Evolutionary conservation across 23 red algal genomes (phyloP).

Genomic region (Gracilaria gracilis): DNA sequence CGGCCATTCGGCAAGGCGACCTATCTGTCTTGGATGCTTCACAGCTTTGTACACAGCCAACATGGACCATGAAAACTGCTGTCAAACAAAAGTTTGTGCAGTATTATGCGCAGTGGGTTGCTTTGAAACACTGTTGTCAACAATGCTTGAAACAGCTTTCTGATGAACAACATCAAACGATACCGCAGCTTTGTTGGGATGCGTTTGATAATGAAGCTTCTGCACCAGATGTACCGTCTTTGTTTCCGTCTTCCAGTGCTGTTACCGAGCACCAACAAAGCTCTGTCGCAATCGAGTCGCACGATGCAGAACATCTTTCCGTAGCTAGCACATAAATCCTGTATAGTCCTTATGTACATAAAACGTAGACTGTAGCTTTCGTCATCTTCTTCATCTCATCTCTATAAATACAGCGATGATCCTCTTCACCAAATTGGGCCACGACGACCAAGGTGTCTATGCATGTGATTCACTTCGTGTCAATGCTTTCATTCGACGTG

Average conservation of each 20-base stretch:
- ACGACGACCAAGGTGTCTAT: no score
- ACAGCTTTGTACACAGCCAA: no score
- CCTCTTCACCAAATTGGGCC: no score
- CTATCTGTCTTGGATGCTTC: neutral
- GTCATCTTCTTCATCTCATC: neutral
- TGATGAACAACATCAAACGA: neutral
- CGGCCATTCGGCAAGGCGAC: neutral
- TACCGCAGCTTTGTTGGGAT: neutral
- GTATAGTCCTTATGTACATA: constrained; percentile 2
- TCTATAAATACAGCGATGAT: no score
- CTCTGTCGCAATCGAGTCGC: neutral
- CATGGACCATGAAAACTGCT: constrained; percentile 32
- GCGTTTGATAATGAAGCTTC: neutral
- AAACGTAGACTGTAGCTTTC: neutral
- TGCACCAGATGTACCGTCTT: neutral
- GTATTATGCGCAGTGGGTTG: constrained; percentile 53
- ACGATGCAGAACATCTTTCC: neutral
- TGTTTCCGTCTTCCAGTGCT: neutral
- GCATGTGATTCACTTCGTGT: no score
- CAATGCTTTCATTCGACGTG: no score
- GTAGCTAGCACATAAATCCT: neutral
- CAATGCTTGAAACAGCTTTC: constrained; percentile 9
- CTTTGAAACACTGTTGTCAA: constrained; percentile 25
- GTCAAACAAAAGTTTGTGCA: constrained; percentile 56
- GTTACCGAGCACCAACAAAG: neutral